Evolutionary conservation across 352 stramenopile genomes (phyloP), one percentile per base, ranked within the genome.

Genomic region (Pythium dissimile): DNA sequence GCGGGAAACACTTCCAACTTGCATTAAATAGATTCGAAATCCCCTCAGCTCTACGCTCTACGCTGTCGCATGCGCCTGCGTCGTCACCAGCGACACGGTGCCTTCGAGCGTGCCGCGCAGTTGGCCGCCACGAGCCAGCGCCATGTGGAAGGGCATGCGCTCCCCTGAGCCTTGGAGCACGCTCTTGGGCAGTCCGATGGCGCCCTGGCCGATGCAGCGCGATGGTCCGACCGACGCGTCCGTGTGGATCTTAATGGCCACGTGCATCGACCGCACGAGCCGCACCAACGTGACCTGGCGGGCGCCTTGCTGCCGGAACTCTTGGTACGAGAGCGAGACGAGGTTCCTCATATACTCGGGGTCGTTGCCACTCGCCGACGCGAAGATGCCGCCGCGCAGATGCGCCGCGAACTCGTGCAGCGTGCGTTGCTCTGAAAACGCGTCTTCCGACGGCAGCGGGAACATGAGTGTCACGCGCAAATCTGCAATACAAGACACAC

Each of bases 381-480:
- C 31, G 34, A 86, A 73, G 39, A 89, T 65, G 26, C 81, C 81
- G 11, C 78, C 76, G 30, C 71, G 81, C 23, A 91, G 73, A 21
- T 77, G 73, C 27, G 88, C 79, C 1, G 84, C 84, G 27, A 93
- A 75, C 54, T 91, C 77, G n/a, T 88, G 70, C 11, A 94, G 69
- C 39, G 82, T 85, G n/a, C 82, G 80, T 56, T 94, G 84, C 37
- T 86, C 80, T 3, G 82, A 88, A 49, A 94, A 94, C 32, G 88
- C 83, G 50, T 94, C 84, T 62, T 94, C 84, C 0, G 78, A 89
- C 32, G 84, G 84, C 15, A 94, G 58, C 2, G 84, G 84, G 51
- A 92, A 94, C 55, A 91, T 73, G 24, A 89, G 67, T 7, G 76
- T 89, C 32, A 91, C 71, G 15, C 53, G 46, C 6, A 70, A 38